Conservation (phyloP, 2,329 filamentous ascomycete species). For the Fusarium liriodendri region DNA sequence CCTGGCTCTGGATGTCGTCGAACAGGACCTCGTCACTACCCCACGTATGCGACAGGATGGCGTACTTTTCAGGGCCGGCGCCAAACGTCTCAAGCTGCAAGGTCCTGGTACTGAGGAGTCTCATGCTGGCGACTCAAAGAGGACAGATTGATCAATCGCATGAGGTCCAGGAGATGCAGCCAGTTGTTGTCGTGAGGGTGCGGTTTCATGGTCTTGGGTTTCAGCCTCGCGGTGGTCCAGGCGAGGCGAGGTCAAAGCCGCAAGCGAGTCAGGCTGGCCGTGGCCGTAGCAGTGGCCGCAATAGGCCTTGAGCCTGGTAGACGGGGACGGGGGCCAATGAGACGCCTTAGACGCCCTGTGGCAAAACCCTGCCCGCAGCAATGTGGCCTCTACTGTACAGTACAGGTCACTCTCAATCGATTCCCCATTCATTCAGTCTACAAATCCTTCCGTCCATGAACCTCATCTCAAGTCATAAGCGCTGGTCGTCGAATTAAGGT, state of each 20-base stretch:
- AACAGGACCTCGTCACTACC: conserved; percentile 41
- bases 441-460: neutral
- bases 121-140: conserved; percentile 31
- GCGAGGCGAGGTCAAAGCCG: conserved; percentile 26
- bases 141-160: conserved; percentile 3
- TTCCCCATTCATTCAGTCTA: neutral
- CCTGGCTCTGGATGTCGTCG: conserved; percentile 33
- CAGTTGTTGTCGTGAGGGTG: conserved; percentile 17
- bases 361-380: conserved; percentile 25
- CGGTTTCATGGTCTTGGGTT: conserved; percentile 33
- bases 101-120: conserved; percentile 44
- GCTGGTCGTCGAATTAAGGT: neutral
- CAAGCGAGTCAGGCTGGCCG: conserved; percentile 34
- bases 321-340: conserved; percentile 35
- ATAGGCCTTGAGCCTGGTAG: neutral
- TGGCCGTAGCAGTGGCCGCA: neutral
- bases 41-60: conserved; percentile 45
- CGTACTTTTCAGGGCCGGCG: conserved; percentile 33
- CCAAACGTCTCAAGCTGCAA: conserved; percentile 38
- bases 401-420: neutral
- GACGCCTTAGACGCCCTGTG: conserved; percentile 26
- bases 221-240: conserved; percentile 36
- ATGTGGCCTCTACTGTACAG: conserved; percentile 1
- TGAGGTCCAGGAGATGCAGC: conserved; percentile 14
- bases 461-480: neutral